A percentile compares a stretch with the other conserved stretches of the same genome.
phyloP scores from a whole-genome alignment of 1,284 basidiomycete genomes.

The Ceratobasidium sp. region DNA sequence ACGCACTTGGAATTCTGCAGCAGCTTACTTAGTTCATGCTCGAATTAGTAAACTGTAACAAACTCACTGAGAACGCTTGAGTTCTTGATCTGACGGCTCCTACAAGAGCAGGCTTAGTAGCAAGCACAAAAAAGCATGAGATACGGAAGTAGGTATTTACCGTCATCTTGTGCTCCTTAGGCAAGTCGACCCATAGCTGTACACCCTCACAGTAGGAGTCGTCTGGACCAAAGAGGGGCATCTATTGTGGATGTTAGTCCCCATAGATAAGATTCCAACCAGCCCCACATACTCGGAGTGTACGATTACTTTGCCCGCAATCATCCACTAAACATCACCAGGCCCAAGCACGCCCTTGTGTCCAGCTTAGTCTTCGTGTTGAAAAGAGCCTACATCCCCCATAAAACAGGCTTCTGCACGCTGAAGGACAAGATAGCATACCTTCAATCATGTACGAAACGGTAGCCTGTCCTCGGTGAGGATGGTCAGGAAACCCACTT shows the following conservation, averaged over 20 bases:
- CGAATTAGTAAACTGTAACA: neutral
- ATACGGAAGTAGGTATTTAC: constrained; percentile 55
- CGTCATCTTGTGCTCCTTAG: constrained; percentile 86
- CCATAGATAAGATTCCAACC: neutral
- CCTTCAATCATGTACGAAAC: constrained; percentile 92
- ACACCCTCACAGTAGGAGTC: constrained; percentile 78
- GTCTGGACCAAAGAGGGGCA: constrained; percentile 83
- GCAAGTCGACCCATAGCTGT: constrained; percentile 95
- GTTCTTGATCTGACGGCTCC: constrained; percentile 82
- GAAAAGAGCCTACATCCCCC: constrained; percentile 58
- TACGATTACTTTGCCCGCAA: constrained; percentile 73
- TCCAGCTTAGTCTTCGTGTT: constrained; percentile 93
- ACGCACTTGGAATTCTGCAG: constrained; percentile 74
- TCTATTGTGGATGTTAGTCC: constrained; percentile 52
- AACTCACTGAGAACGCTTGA: constrained; percentile 68
- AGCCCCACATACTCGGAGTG: constrained; percentile 67
- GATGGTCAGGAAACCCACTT: constrained; percentile 74
- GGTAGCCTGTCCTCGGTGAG: constrained; percentile 88
- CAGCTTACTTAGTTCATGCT: neutral
- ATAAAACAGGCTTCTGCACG: neutral
- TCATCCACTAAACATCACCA: constrained; percentile 97
- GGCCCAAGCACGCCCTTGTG: constrained; percentile 75
- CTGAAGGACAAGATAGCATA: neutral
- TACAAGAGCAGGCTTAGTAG: constrained; percentile 46
- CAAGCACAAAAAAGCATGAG: neutral